These are phyloP conservation scores for Penicillium odoratum DNA, from an alignment of 495 filamentous ascomycete genomes.

Conservation along the genomic window DNA sequence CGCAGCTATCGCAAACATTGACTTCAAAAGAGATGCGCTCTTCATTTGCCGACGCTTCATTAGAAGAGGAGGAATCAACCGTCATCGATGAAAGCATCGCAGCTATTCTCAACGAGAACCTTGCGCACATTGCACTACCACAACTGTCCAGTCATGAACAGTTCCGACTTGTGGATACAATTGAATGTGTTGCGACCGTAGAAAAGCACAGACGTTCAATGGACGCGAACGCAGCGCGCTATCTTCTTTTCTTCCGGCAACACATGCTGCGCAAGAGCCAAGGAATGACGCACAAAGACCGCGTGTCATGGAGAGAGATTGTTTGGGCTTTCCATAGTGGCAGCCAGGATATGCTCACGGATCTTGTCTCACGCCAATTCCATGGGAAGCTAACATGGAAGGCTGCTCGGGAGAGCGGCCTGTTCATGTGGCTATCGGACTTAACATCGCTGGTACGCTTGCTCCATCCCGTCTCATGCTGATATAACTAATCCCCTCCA, in stretches of 20 bases:
- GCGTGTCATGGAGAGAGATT: constrained; percentile 89
- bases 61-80: constrained; percentile 58
- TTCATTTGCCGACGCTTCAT: constrained; percentile 52
- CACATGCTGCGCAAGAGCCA: constrained; percentile 70
- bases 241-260: constrained; percentile 86
- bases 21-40: constrained; percentile 54
- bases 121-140: constrained; percentile 73
- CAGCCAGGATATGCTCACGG: constrained; percentile 89
- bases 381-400: constrained; percentile 79
- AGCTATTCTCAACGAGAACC: constrained; percentile 67
- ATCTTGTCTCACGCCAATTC: constrained; percentile 81
- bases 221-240: constrained; percentile 90
- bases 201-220: constrained; percentile 88
- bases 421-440: constrained; percentile 95
- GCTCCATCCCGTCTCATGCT: not conserved
- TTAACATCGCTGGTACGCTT: constrained; percentile 67
- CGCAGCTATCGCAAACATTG: constrained; percentile 37
- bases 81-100: constrained; percentile 74
- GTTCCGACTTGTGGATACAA: constrained; percentile 80
- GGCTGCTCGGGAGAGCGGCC: constrained; percentile 79
- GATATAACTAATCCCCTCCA: constrained; percentile 35
- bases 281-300: constrained; percentile 57
- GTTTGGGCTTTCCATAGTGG: constrained; percentile 90
- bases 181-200: constrained; percentile 84
- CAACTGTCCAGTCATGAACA: constrained; percentile 87